Conservation (phyloP, 2,329 filamentous ascomycete species). For the Aspergillus piperis region DNA sequence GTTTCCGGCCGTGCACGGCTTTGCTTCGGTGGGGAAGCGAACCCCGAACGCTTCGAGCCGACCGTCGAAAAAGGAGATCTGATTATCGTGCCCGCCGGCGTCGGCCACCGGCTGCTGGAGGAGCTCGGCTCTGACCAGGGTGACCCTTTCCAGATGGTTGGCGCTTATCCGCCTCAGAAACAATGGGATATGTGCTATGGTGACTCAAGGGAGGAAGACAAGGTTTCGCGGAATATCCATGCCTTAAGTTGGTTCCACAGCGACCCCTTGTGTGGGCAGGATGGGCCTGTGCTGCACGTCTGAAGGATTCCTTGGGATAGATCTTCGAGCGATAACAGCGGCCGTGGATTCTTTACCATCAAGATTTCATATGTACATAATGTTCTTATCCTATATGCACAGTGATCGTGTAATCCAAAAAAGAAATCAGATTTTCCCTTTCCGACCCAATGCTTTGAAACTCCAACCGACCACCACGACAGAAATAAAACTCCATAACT, state of each 20-base stretch:
- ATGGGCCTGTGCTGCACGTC: slow-evolving; percentile 54
- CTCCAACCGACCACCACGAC: background rate
- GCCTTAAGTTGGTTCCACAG: slow-evolving; percentile 58
- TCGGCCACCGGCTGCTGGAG: slow-evolving; percentile 63
- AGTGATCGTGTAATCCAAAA: slow-evolving; percentile 12
- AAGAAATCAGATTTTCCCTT: background rate
- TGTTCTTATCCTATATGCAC: slow-evolving; percentile 15
- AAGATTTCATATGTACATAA: slow-evolving; percentile 13
- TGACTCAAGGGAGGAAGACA: slow-evolving; percentile 55
- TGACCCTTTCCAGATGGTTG: slow-evolving; percentile 64
- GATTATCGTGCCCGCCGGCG: slow-evolving; percentile 65
- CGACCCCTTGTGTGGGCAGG: slow-evolving; percentile 62
- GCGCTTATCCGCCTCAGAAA: slow-evolving; percentile 60
- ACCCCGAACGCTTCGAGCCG: slow-evolving; percentile 58
- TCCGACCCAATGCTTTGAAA: background rate
- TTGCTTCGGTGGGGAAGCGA: slow-evolving; percentile 67
- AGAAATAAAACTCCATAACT: background rate
- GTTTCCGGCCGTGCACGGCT: slow-evolving; percentile 60
- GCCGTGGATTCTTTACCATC: background rate
- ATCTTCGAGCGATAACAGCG: background rate
- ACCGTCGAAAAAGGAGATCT: slow-evolving; percentile 62
- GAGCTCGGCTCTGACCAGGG: slow-evolving; percentile 48
- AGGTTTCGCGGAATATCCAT: slow-evolving; percentile 50
- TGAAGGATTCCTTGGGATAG: slow-evolving; percentile 12
- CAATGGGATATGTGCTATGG: slow-evolving; percentile 75